These are phyloP conservation scores for Avena eriantha DNA, from an alignment of 176 grass and related monocot genomes.

Conservation along the genomic window DNA sequence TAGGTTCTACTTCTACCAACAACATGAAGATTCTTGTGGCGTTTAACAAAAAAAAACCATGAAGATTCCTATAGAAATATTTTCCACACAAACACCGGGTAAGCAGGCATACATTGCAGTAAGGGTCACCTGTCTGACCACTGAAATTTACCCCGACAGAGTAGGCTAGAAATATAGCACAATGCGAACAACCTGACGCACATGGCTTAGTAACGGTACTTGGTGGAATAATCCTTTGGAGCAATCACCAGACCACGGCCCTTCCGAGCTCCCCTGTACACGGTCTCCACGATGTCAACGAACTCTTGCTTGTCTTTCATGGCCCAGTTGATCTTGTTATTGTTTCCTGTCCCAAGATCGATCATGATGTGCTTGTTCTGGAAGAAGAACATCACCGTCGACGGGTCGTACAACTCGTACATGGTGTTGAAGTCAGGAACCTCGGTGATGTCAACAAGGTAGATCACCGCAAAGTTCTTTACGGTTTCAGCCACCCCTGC, in stretches of 20 bases:
- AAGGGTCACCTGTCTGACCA: background rate
- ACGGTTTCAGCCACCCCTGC: constrained; percentile 9
- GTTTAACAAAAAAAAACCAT: too few relatives aligned
- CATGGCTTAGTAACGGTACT: constrained; percentile 73
- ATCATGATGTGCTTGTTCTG: constrained; percentile 99
- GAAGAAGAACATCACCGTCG: constrained; percentile 98
- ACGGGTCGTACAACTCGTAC: constrained; percentile 94
- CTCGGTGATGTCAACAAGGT: constrained; percentile 50
- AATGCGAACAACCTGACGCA: background rate
- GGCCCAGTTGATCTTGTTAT: constrained; percentile 98
- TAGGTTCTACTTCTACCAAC: too few relatives aligned
- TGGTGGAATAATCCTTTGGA: constrained; percentile 91
- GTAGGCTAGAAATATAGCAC: constrained; percentile 19
- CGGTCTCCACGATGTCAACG: constrained; percentile 87
- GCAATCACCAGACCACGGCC: constrained; percentile 79
- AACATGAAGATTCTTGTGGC: too few relatives aligned
- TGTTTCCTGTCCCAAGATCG: constrained; percentile 96
- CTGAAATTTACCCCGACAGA: background rate
- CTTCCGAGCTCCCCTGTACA: constrained; percentile 89
- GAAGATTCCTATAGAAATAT: too few relatives aligned
- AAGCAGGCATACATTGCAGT: background rate
- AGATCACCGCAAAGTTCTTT: constrained; percentile 17
- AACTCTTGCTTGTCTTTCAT: constrained; percentile 98
- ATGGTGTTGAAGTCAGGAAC: constrained; percentile 93
- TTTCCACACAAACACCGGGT: too few relatives aligned